These are phyloP conservation scores for Populus deltoides DNA, from an alignment of 345 rosid genomes.

Conservation along the genomic window DNA sequence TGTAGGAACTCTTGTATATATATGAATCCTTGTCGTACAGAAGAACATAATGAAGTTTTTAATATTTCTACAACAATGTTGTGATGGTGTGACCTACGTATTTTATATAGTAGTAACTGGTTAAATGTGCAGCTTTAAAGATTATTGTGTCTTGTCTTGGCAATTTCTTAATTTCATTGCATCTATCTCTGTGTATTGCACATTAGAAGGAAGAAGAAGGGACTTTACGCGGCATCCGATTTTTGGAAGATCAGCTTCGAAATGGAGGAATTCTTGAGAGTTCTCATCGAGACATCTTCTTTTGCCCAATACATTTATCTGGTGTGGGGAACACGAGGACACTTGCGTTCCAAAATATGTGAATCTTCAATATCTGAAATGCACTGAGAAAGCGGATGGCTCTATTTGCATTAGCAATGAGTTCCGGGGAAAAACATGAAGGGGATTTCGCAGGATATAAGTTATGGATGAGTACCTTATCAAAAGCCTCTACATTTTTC, in stretches of 20 bases:
- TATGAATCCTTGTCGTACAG: too few species aligned
- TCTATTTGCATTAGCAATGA: background rate
- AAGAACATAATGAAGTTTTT: too few species aligned
- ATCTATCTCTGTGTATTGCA: too few species aligned
- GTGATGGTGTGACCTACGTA: too few species aligned
- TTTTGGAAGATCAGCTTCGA: constrained; percentile 16
- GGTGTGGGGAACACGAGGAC: constrained; percentile 32
- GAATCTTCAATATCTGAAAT: constrained; percentile 14
- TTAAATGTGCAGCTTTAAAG: background rate
- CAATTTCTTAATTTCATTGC: background rate
- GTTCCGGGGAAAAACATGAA: background rate
- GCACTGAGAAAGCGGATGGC: constrained; percentile 26
- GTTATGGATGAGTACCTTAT: constrained; percentile 18
- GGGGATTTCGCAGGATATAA: background rate
- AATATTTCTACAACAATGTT: too few species aligned
- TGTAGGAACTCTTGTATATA: too few species aligned
- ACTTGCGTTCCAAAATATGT: constrained; percentile 39
- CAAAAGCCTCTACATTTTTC: constrained; percentile 17
- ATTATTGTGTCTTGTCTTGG: too few species aligned
- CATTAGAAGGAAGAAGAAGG: background rate
- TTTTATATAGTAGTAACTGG: too few species aligned
- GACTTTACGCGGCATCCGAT: constrained; percentile 37
- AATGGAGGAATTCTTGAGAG: constrained; percentile 1
- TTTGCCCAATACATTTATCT: constrained; percentile 12
- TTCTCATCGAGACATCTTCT: constrained; percentile 33